Conservation (phyloP, 140 eudicot species). For the Ambrosia hybrid region DNA sequence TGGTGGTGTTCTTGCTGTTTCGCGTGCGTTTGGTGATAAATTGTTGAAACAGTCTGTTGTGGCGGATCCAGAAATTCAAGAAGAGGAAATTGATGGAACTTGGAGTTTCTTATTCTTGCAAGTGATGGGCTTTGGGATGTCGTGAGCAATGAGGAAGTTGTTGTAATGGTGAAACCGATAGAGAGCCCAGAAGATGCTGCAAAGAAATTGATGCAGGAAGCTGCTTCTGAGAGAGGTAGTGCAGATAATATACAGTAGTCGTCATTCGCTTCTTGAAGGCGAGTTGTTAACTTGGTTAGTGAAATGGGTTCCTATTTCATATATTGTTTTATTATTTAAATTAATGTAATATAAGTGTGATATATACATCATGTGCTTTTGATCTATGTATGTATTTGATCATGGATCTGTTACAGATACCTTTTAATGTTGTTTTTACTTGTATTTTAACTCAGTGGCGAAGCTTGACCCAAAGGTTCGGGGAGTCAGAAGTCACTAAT, state of each 20-base stretch:
- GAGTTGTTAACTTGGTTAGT: neutral
- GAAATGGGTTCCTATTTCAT: neutral
- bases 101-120: conserved; percentile 84
- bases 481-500: no score
- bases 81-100: conserved; percentile 63
- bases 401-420: neutral
- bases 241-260: conserved; percentile 70
- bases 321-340: conserved; percentile 4
- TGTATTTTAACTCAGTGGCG: neutral
- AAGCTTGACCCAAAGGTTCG: no score
- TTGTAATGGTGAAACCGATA: no score
- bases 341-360: neutral
- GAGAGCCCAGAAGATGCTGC: conserved; percentile 71
- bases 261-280: conserved; percentile 64
- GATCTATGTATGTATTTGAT: conserved; percentile 4
- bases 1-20: no score
- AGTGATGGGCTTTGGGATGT: conserved; percentile 21
- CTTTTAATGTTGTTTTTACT: neutral
- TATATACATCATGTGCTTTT: conserved; percentile 8
- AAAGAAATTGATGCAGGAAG: conserved; percentile 72
- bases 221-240: conserved; percentile 69
- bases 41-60: conserved; percentile 82
- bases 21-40: no score
- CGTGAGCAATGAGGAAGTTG: no score
- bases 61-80: conserved; percentile 94